Percentiles rank a stretch among this genome's conserved stretches.
Evolutionary conservation across 2,329 filamentous ascomycete species (phyloP).

Genomic region (Cordyceps pruinosa): DNA sequence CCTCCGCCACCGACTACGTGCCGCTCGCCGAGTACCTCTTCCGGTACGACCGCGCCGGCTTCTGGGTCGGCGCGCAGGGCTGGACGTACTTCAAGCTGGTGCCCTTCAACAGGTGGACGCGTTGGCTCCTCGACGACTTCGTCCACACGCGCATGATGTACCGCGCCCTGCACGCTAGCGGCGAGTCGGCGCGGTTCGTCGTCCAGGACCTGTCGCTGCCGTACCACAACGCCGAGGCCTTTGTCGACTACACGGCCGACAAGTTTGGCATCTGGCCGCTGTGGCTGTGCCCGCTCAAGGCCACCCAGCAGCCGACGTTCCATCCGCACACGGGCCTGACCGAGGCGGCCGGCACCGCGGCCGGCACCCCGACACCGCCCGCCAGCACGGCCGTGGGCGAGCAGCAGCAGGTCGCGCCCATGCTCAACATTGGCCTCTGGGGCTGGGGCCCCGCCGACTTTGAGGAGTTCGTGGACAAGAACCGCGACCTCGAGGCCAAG

Average conservation of each 20-base stretch:
- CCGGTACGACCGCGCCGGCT: slow-evolving; percentile 67
- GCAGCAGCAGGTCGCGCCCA: slow-evolving; percentile 24
- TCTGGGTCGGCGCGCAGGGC: slow-evolving; percentile 63
- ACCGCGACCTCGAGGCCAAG: slow-evolving; percentile 64
- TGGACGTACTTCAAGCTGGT: slow-evolving; percentile 60
- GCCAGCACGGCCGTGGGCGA: slow-evolving; percentile 12
- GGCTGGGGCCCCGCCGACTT: slow-evolving; percentile 58
- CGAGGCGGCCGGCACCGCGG: slow-evolving; percentile 16
- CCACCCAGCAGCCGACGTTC: slow-evolving; percentile 44
- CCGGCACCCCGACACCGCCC: not conserved
- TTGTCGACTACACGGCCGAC: slow-evolving; percentile 47
- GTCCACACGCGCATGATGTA: slow-evolving; percentile 69
- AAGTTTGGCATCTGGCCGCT: slow-evolving; percentile 51
- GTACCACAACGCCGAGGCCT: slow-evolving; percentile 43
- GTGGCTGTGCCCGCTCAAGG: slow-evolving; percentile 51
- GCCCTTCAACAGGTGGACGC: slow-evolving; percentile 58
- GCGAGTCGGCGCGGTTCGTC: slow-evolving; percentile 57
- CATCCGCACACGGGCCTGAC: slow-evolving; percentile 43
- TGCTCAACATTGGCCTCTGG: slow-evolving; percentile 69
- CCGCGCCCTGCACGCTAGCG: slow-evolving; percentile 61
- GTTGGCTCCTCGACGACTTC: slow-evolving; percentile 66
- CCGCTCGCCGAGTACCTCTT: slow-evolving; percentile 69
- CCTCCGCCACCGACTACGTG: slow-evolving; percentile 45
- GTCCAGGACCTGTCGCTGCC: slow-evolving; percentile 61
- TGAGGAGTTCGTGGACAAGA: slow-evolving; percentile 58